phyloP scores from a whole-genome alignment of 2,329 filamentous ascomycete genomes.

The Chaetomium olivaceum region DNA sequence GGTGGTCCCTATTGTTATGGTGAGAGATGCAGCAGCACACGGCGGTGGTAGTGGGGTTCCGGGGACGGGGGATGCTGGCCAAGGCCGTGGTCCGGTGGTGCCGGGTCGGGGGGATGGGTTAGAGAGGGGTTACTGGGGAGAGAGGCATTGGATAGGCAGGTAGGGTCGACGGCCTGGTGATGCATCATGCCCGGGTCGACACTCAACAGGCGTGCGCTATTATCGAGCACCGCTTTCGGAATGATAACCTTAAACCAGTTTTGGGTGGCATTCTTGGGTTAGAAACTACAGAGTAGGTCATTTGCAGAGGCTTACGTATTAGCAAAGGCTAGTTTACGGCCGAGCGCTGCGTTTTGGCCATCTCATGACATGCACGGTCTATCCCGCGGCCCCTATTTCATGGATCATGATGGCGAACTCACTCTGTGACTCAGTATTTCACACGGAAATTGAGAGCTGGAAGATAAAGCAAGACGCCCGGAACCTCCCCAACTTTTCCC shows the following conservation, averaged over 20 bases:
- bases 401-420: too few relatives aligned
- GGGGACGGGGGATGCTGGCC: background rate
- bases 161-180: background rate
- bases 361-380: background rate
- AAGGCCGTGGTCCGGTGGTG: background rate
- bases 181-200: too few relatives aligned
- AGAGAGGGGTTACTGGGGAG: background rate
- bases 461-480: background rate
- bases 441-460: too few relatives aligned
- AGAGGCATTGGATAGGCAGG: background rate
- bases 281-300: background rate
- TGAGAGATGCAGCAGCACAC: background rate
- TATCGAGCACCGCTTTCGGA: background rate
- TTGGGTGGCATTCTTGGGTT: background rate
- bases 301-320: too few relatives aligned
- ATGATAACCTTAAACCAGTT: too few relatives aligned
- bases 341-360: too few relatives aligned
- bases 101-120: background rate
- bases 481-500: background rate
- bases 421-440: too few relatives aligned
- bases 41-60: too few relatives aligned
- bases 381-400: too few relatives aligned
- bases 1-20: slow-evolving; percentile 1
- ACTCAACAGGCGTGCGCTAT: background rate
- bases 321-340: too few relatives aligned